These are phyloP conservation scores for Solanum hybrid DNA, from an alignment of 305 asterid species.

Conservation along the genomic window DNA sequence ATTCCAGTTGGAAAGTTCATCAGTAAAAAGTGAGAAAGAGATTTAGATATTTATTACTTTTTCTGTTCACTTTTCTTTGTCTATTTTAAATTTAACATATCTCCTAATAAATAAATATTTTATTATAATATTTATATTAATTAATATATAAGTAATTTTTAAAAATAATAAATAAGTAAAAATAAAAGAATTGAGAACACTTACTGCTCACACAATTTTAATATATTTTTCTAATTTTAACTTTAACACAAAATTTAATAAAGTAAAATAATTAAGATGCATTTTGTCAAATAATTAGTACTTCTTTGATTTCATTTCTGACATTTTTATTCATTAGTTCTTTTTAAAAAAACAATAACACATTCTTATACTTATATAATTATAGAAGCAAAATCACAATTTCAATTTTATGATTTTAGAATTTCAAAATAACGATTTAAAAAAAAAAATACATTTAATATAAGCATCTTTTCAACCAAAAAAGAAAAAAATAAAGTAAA, in stretches of 20 bases:
- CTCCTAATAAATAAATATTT: not conserved
- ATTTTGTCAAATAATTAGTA: not conserved
- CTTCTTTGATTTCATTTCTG: not conserved
- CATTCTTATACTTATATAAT: not conserved
- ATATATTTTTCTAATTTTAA: not conserved
- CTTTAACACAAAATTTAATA: too few relatives aligned
- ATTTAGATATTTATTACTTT: not conserved
- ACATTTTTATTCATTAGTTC: not conserved
- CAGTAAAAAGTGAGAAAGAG: not conserved
- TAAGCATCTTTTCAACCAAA: not conserved
- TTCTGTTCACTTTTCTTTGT: not conserved
- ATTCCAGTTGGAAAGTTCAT: not conserved
- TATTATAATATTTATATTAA: not conserved
- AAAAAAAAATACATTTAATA: not conserved
- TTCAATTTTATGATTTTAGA: not conserved
- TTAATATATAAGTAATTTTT: not conserved
- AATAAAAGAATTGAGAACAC: too few relatives aligned
- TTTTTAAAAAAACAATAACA: not conserved
- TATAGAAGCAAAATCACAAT: not conserved
- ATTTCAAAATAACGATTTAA: not conserved
- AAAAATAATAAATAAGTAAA: not conserved
- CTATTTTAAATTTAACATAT: not conserved
- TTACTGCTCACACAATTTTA: not conserved
- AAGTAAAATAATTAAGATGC: not conserved
- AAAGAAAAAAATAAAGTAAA: not conserved